Evolutionary conservation across 2,329 filamentous ascomycete genomes (phyloP), one percentile per base, ranked within the genome.

Genomic region (Aphanoascus verrucosus): DNA sequence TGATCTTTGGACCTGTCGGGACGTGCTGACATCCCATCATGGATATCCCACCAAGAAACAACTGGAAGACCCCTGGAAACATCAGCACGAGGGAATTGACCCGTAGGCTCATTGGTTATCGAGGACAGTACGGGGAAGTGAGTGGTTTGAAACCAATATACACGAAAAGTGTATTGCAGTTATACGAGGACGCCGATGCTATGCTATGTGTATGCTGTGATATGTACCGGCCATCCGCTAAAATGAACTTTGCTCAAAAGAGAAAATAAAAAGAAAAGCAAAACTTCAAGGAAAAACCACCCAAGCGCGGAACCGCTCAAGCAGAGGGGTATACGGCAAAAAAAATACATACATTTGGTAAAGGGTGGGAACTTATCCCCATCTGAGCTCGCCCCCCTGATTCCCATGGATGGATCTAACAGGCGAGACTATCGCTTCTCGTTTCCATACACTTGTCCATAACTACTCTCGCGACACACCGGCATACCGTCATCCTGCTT

Each of bases 381-480:
- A 28, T n/a, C 23, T 28, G 23, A 28, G 23, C 23, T 28, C 7
- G 23, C 23, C 23, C 23, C 23, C n/a, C n/a, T n/a, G 23, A 7
- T 28, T 7, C 23, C 7, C 3, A 3, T 28, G 23, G 3, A 4
- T 28, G 7, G 7, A 3, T 7, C 23, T 7, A 28, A 7, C 23
- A 28, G 23, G 23, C 23, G 7, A 7, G 23, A 35, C 49, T 48
- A 56, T 42, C 56, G 56, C 58, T 71, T 70, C 56, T 64, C 64
- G 44, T 54, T 55, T 7, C 63, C 66, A 60, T 68, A 72, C 51
- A 70, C 67, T 40, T 58, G 48, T 3, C 47, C 65, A 54, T 68
- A 68, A 41, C 63, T 66, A 57, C 69, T 72, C 38, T 62, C 61
- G 23, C 69, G 61, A 12, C 50, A 34, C 20, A 37, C 20, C 38